Percentiles rank a stretch among this genome's conserved stretches.
Evolutionary conservation across 345 rosid genomes (phyloP).

Genomic region (Brassica napus): DNA sequence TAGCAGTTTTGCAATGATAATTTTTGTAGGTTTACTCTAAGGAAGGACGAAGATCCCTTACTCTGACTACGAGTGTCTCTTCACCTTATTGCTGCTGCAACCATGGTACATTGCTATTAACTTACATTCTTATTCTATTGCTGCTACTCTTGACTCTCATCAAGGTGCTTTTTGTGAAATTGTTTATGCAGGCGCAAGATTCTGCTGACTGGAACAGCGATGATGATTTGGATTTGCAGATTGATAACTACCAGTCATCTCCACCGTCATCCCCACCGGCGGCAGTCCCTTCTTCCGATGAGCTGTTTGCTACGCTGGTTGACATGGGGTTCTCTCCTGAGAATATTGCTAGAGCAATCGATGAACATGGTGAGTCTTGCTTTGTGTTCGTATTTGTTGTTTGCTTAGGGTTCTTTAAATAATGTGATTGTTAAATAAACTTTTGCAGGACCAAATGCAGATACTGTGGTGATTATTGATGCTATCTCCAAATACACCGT

Average conservation of each 20-base stretch:
- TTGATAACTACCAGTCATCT: slow-evolving; percentile 33
- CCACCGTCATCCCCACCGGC: slow-evolving; percentile 4
- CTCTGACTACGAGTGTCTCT: background rate
- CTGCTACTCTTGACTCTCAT: background rate
- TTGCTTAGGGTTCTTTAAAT: background rate
- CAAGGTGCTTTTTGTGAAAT: background rate
- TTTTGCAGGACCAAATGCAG: slow-evolving; percentile 26
- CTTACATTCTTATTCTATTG: background rate
- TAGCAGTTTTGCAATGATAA: background rate
- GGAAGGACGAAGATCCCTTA: background rate
- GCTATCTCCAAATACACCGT: slow-evolving; percentile 27
- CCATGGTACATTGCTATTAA: slow-evolving; percentile 29
- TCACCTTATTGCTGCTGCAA: background rate
- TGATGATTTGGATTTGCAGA: slow-evolving; percentile 30
- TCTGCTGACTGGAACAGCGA: slow-evolving; percentile 27
- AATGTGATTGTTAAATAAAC: background rate
- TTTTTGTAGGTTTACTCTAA: slow-evolving; percentile 9
- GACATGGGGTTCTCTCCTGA: slow-evolving; percentile 33
- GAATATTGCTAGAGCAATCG: slow-evolving; percentile 31
- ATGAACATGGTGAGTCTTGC: slow-evolving; percentile 32
- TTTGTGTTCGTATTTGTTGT: background rate
- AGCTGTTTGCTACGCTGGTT: slow-evolving; percentile 21
- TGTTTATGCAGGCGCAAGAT: slow-evolving; percentile 30
- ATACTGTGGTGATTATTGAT: slow-evolving; percentile 29
- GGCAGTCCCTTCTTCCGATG: slow-evolving; percentile 14